Percentiles rank a stretch among this genome's conserved stretches.
Evolutionary conservation across 805 yeast genomes (phyloP).

Genomic region (Saturnispora sekii): DNA sequence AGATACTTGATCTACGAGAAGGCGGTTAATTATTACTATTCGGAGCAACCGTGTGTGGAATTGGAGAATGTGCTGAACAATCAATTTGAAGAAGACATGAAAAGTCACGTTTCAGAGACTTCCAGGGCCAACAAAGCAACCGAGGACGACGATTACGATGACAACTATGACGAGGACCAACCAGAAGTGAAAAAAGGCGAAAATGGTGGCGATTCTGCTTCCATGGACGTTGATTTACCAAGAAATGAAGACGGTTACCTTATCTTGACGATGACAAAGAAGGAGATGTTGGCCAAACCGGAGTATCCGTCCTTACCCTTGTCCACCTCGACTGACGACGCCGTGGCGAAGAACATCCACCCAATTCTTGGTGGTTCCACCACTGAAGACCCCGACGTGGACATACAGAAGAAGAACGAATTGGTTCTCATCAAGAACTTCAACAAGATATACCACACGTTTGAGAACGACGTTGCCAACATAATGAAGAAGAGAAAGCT

Average conservation of each 20-base stretch:
- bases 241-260: constrained; percentile 13
- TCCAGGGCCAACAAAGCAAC: background rate
- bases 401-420: constrained; percentile 31
- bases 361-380: constrained; percentile 29
- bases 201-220: background rate
- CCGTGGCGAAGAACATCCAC: constrained; percentile 27
- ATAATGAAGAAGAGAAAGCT: constrained; percentile 64
- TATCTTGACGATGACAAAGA: constrained; percentile 13
- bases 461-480: constrained; percentile 70
- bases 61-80: constrained; percentile 13
- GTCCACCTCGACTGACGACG: constrained; percentile 22
- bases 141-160: constrained; percentile 26
- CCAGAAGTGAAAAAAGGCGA: background rate
- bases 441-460: constrained; percentile 64
- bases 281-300: constrained; percentile 22
- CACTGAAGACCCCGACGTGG: constrained; percentile 27
- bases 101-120: background rate
- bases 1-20: constrained; percentile 66
- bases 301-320: constrained; percentile 21
- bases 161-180: constrained; percentile 18
- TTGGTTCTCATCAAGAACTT: constrained; percentile 45
- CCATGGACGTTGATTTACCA: background rate
- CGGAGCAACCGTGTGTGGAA: constrained; percentile 6
- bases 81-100: background rate
- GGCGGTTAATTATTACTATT: constrained; percentile 38